Evolutionary conservation across 805 yeast genomes (phyloP).

Genomic region (Suhomyces vadensis): DNA sequence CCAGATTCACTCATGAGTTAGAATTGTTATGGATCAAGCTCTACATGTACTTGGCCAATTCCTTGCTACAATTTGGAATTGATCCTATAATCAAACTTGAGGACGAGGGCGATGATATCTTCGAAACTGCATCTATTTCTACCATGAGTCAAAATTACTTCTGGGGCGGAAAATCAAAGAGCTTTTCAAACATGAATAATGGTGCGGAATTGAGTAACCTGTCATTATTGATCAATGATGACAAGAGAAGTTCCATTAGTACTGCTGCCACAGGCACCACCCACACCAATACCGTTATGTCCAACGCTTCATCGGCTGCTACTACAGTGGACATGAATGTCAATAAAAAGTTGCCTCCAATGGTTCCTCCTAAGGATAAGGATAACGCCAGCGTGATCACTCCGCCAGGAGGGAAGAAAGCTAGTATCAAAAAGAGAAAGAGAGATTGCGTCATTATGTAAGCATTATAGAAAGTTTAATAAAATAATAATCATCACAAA

Average conservation of each 20-base stretch:
- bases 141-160: slow-evolving; percentile 3
- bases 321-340: neutral
- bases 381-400: slow-evolving; percentile 4
- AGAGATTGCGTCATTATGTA: slow-evolving; percentile 32
- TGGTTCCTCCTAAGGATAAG: neutral
- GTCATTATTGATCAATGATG: slow-evolving; percentile 3
- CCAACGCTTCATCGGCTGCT: neutral
- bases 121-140: slow-evolving; percentile 6
- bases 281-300: neutral
- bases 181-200: neutral
- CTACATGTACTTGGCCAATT: slow-evolving; percentile 67
- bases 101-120: slow-evolving; percentile 9
- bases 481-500: neutral
- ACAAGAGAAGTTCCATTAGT: slow-evolving; percentile 11
- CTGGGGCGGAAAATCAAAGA: slow-evolving; percentile 3
- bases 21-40: slow-evolving; percentile 73
- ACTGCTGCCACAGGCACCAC: slow-evolving; percentile 9
- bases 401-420: slow-evolving; percentile 8
- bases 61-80: slow-evolving; percentile 60
- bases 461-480: neutral
- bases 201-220: neutral
- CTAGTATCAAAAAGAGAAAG: slow-evolving; percentile 25
- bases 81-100: slow-evolving; percentile 43
- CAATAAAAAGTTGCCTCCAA: slow-evolving; percentile 7
- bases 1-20: slow-evolving; percentile 54